Conservation (phyloP, 2,329 filamentous ascomycete genomes). For the Venturia asperata region DNA sequence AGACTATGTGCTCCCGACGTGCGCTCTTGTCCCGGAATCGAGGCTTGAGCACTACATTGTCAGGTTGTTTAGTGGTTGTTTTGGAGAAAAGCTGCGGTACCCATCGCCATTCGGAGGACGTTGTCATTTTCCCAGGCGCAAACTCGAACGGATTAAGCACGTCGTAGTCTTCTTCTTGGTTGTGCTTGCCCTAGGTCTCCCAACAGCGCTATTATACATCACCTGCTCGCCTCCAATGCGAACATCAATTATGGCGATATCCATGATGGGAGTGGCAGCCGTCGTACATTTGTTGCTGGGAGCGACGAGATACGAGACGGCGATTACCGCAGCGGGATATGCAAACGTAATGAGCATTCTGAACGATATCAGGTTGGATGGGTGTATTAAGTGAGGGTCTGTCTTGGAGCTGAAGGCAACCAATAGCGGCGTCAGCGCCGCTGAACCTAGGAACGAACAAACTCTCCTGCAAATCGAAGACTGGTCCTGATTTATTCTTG, state of each 20-base stretch:
- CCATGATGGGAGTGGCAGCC: background rate
- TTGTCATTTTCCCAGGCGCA: background rate
- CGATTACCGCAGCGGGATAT: slow-evolving; percentile 1
- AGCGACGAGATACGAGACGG: slow-evolving; percentile 4
- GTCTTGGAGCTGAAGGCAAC: too few species aligned
- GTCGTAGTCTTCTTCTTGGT: slow-evolving; percentile 1
- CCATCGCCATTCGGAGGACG: background rate
- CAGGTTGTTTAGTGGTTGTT: background rate
- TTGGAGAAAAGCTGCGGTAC: background rate
- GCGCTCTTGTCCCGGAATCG: background rate
- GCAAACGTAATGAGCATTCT: background rate
- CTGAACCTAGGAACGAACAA: too few species aligned
- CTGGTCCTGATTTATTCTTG: too few species aligned
- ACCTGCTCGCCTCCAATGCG: background rate
- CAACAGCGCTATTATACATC: background rate
- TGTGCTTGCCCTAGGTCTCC: background rate
- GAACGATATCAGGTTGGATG: background rate
- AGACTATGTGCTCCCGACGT: background rate
- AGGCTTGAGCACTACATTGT: background rate
- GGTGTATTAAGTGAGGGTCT: too few species aligned
- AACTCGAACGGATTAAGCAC: slow-evolving; percentile 9
- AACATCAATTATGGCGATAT: background rate
- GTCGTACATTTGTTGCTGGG: slow-evolving; percentile 12
- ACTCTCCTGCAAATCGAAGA: too few species aligned
- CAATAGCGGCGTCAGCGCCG: too few species aligned